Evolutionary conservation across 306 rosid species (phyloP).

Genomic region (Fragaria vesca): DNA sequence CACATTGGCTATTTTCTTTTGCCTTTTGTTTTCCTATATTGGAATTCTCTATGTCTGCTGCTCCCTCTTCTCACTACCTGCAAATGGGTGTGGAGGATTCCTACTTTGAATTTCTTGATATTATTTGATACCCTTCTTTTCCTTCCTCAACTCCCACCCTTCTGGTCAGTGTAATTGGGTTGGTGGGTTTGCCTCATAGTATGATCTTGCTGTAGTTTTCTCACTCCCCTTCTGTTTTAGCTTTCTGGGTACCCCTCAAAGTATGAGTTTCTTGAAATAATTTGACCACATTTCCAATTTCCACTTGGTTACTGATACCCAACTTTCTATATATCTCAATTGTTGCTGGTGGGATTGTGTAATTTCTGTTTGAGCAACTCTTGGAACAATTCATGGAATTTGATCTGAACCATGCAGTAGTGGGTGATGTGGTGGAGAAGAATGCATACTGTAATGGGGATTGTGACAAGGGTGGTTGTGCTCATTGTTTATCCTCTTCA

Average conservation of each 20-base stretch:
- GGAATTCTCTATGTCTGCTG: slow-evolving; percentile 78
- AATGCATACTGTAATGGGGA: slow-evolving; percentile 57
- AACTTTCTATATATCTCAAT: slow-evolving; percentile 10
- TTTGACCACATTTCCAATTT: slow-evolving; percentile 69
- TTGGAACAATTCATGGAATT: slow-evolving; percentile 80
- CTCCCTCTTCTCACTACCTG: slow-evolving; percentile 79
- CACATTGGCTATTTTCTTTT: slow-evolving; percentile 52
- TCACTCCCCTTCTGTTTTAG: slow-evolving; percentile 35
- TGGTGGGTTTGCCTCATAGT: slow-evolving; percentile 30
- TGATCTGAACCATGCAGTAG: slow-evolving; percentile 91
- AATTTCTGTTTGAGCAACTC: slow-evolving; percentile 28
- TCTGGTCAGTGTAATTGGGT: slow-evolving; percentile 3
- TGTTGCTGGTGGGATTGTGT: slow-evolving; percentile 18
- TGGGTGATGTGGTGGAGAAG: slow-evolving; percentile 62
- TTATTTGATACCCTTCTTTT: slow-evolving; percentile 49
- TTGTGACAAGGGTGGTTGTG: slow-evolving; percentile 58
- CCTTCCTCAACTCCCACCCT: slow-evolving; percentile 7
- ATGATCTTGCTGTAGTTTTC: slow-evolving; percentile 44
- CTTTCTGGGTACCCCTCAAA: slow-evolving; percentile 53
- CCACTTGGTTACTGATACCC: slow-evolving; percentile 36
- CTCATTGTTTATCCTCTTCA: slow-evolving; percentile 61
- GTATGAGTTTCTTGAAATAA: slow-evolving; percentile 51
- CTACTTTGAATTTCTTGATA: slow-evolving; percentile 77
- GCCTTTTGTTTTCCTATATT: slow-evolving; percentile 78
- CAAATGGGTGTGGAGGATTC: slow-evolving; percentile 74